Conservation (phyloP, 106 monocot species). For the Hemerocallis citrina region DNA sequence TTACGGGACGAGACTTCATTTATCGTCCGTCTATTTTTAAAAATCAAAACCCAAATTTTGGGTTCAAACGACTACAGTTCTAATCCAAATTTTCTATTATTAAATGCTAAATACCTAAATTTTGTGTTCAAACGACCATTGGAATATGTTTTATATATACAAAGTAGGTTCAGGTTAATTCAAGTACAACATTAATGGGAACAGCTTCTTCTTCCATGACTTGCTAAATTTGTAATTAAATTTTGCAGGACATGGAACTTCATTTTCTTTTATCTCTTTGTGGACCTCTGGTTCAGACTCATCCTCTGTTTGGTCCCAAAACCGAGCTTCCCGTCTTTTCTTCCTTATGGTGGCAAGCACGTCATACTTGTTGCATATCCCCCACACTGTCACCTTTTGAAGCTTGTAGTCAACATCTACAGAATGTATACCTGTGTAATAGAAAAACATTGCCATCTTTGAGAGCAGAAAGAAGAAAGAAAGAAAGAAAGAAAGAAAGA, state of each 20-base stretch:
- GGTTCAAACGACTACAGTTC: too few relatives aligned
- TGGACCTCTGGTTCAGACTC: slow-evolving; percentile 1
- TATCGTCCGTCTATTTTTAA: too few relatives aligned
- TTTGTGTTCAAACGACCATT: too few relatives aligned
- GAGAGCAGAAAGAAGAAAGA: too few relatives aligned
- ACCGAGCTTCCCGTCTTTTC: slow-evolving; percentile 72
- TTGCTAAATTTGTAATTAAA: slow-evolving; percentile 24
- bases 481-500: too few relatives aligned
- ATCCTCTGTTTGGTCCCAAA: slow-evolving; percentile 34
- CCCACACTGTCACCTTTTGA: slow-evolving; percentile 97
- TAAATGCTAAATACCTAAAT: too few relatives aligned
- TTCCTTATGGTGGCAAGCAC: slow-evolving; percentile 66
- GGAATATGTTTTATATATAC: too few relatives aligned
- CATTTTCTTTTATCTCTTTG: neutral
- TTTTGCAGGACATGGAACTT: neutral
- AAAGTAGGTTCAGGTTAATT: neutral
- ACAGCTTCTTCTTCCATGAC: slow-evolving; percentile 70
- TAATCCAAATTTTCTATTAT: too few relatives aligned
- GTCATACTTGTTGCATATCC: slow-evolving; percentile 69
- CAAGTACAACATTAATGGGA: slow-evolving; percentile 34
- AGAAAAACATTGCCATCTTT: neutral
- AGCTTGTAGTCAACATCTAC: slow-evolving; percentile 57
- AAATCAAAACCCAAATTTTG: too few relatives aligned
- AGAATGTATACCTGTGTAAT: slow-evolving; percentile 75
- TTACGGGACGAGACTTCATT: too few relatives aligned